phyloP scores from a whole-genome alignment of 2,329 filamentous ascomycete genomes.

The Diatrype stigma region DNA sequence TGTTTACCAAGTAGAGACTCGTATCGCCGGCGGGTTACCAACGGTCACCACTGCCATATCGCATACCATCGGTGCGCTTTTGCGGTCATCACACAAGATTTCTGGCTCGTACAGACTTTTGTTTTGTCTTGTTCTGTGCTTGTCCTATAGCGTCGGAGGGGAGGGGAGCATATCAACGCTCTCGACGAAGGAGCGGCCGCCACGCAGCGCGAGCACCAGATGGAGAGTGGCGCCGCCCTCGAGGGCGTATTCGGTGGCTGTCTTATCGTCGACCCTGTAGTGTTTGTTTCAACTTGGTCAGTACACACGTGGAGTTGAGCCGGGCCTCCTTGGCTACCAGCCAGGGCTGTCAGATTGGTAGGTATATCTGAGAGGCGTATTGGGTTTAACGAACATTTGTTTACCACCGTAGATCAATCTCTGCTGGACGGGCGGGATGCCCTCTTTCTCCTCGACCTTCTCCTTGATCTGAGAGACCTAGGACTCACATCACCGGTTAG shows the following conservation, averaged over 20 bases:
- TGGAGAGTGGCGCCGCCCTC: conserved; percentile 91
- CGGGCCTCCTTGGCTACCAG: no score
- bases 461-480: conserved; percentile 97
- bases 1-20: no score
- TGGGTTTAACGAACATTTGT: conserved; percentile 67
- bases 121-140: no score
- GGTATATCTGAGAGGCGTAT: neutral
- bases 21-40: no score
- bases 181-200: conserved; percentile 47
- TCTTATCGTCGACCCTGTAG: conserved; percentile 90
- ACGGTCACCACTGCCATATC: no score
- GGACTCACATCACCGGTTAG: neutral
- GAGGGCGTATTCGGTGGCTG: conserved; percentile 82
- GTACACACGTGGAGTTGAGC: no score
- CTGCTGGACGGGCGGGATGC: conserved; percentile 95
- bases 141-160: neutral
- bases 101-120: no score
- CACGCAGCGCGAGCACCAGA: conserved; percentile 88
- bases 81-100: no score
- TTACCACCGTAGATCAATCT: conserved; percentile 95
- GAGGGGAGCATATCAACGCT: neutral
- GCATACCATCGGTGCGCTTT: no score
- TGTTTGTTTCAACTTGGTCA: no score
- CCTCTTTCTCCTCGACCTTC: conserved; percentile 98
- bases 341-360: neutral